These are phyloP conservation scores for Holtermannia corniformis DNA, from an alignment of 768 basidiomycete genomes.

Conservation along the genomic window DNA sequence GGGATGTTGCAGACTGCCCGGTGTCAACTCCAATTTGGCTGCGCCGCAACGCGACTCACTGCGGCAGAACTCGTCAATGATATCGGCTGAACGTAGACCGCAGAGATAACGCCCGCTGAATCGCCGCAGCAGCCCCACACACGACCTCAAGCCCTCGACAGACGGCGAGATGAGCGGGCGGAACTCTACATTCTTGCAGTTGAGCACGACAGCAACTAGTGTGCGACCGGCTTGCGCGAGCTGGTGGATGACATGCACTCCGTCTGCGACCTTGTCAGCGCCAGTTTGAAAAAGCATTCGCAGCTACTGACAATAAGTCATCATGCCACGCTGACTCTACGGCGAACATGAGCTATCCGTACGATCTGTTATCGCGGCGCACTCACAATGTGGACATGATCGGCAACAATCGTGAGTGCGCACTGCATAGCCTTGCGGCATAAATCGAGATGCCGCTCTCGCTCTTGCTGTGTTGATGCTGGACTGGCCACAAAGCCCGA, in stretches of 20 bases:
- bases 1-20: constrained; percentile 69
- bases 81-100: constrained; percentile 77
- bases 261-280: constrained; percentile 50
- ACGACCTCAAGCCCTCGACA: constrained; percentile 75
- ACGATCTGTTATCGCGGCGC: not conserved
- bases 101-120: constrained; percentile 91
- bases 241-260: constrained; percentile 92
- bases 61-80: constrained; percentile 92
- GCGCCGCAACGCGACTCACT: constrained; percentile 44
- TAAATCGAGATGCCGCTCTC: constrained; percentile 43
- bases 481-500: constrained; percentile 39
- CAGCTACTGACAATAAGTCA: constrained; percentile 77
- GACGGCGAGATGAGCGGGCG: constrained; percentile 69
- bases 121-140: constrained; percentile 72
- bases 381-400: constrained; percentile 70
- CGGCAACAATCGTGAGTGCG: constrained; percentile 69
- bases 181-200: constrained; percentile 71
- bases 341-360: not conserved
- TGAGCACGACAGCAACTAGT: constrained; percentile 73
- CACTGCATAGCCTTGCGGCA: constrained; percentile 59
- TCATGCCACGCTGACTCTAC: constrained; percentile 58
- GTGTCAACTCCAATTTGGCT: constrained; percentile 4
- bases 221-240: constrained; percentile 88
- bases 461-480: constrained; percentile 53
- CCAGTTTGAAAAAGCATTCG: no score